Base-by-base conservation (phyloP, 495 filamentous ascomycete genomes). In the Tuber melanosporum region DNA sequence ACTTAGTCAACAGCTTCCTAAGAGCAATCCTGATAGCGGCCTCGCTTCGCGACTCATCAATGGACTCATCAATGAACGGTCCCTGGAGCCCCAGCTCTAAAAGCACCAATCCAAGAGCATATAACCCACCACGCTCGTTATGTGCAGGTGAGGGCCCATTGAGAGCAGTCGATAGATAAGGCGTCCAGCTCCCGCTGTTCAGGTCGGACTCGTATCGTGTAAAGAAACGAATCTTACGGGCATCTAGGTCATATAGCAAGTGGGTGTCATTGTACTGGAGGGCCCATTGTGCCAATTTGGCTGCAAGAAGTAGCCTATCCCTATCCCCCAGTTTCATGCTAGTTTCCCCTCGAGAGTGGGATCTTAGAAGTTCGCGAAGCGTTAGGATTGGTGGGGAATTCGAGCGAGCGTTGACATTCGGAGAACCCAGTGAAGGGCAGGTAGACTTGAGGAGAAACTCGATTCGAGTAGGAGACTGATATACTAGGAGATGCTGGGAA, bases 111-210 rank as follows among this genome's bases (percentile, higher is more conserved):
- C 52, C 52, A 26, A 62, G 52, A 4, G 52, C 52, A 14, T 26
- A 26, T 1, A 32, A n/a, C n/a, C 12, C 22, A 3, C n/a, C n/a
- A 4, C 0, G 3, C 3, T 32, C 1, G 3, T 8, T 8, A 8
- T 3, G 8, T 22, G 5, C 9, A 0, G 3, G 10, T 62, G n/a
- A 3, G 22, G n/a, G 1, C 14, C 3, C 2, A 1, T 12, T n/a
- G 52, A 62, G 14, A 22, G n/a, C 14, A 10, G n/a, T 12, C 8
- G 52, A 62, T 32, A 62, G 26, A 62, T 62, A 62, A 32, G 52
- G 52, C 10, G 52, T 62, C 52, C 52, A 62, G n/a, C 32, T 62
- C n/a, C 8, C 52, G 52, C 14, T 4, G 1, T 62, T 62, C 8
- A 22, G n/a, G 32, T 62, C 22, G 12, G 1, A 3, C 52, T 62